Evolutionary conservation across 176 grass and related monocot genomes (phyloP), one percentile per base, ranked within the genome.

Genomic region (Triticum monococcum): DNA sequence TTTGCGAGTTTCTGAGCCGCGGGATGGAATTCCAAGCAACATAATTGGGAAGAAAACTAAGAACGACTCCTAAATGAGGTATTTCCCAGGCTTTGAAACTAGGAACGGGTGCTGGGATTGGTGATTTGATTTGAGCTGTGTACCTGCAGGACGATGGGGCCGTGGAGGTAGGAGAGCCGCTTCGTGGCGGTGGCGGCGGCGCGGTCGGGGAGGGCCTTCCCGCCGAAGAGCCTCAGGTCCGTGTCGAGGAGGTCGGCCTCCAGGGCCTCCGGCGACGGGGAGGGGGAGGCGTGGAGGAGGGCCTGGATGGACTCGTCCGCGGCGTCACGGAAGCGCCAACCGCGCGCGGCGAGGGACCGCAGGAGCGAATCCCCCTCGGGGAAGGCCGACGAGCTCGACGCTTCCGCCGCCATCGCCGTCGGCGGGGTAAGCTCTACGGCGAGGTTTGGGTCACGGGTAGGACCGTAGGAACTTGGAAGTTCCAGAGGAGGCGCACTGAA

Each of bases 111-210:
- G 25, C 20, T 3, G 3, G 65, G 37, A 0, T 11, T 79, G 64
- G 87, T 11, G 56, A 7, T 63, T 74, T 67, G 40, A 38, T 52
- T 74, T 67, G 25, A 48, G 35, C 46, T 3, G 59, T 79, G n/a
- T 81, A 98, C 93, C 91, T 98, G 93, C 60, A 95, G 84, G 20
- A 89, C 70, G 46, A 81, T 61, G 74, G 96, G 93, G 20, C 93
- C 91, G 82, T 92, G 91, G 48, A 98, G 67, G 71, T 98, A 83
- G 4, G 84, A 87, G 10, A 80, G 69, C 79, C 89, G 91, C 82
- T 85, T 91, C 16, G 71, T 18, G 41, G 88, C 48, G 23, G 86
- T 84, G 16, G 88, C 25, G 41, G 80, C 16, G 8, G 86, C 72
- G 11, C 89, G 64, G 70, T 95, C 91, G 12, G 88, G 93, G 9